These are phyloP conservation scores for Centaurea solstitialis DNA, from an alignment of 129 eudicot genomes.

Conservation along the genomic window DNA sequence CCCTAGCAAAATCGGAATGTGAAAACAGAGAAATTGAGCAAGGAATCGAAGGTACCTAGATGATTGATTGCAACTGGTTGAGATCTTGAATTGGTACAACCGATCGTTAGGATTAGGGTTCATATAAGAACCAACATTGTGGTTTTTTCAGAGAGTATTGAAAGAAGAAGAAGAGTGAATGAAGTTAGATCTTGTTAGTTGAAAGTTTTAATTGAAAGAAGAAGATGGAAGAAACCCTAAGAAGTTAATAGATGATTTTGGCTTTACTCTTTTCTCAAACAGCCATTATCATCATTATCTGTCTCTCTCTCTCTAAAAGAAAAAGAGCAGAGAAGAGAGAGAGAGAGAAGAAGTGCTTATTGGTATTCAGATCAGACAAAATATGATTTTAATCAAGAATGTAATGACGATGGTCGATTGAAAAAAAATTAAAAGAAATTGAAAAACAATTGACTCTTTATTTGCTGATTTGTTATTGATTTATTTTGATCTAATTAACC, in stretches of 20 bases:
- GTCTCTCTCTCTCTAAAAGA: constrained; percentile 27
- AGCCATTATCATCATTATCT: constrained; percentile 13
- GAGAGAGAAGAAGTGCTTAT: not conserved
- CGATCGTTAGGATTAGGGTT: constrained; percentile 40
- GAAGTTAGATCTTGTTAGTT: constrained; percentile 5
- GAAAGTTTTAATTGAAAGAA: not conserved
- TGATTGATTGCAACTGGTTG: constrained; percentile 29
- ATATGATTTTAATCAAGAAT: not conserved
- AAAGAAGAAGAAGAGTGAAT: not conserved
- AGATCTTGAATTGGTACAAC: constrained; percentile 45
- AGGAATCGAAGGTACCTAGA: constrained; percentile 19
- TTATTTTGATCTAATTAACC: not conserved
- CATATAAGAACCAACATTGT: constrained; percentile 43
- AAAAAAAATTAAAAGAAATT: not conserved
- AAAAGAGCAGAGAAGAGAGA: not conserved
- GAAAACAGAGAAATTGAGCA: constrained; percentile 1
- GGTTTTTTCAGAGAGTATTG: not conserved
- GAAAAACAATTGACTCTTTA: not conserved
- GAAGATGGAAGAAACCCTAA: constrained; percentile 39
- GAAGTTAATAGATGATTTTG: constrained; percentile 17
- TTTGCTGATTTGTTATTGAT: not conserved
- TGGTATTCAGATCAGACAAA: constrained; percentile 9
- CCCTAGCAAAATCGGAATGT: not conserved
- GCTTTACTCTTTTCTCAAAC: constrained; percentile 49
- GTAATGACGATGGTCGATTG: not conserved